A percentile compares a stretch with the other conserved stretches of the same genome.
Evolutionary conservation across 2,329 filamentous ascomycete genomes (phyloP).

Genomic region (Leptographium radiaticola): DNA sequence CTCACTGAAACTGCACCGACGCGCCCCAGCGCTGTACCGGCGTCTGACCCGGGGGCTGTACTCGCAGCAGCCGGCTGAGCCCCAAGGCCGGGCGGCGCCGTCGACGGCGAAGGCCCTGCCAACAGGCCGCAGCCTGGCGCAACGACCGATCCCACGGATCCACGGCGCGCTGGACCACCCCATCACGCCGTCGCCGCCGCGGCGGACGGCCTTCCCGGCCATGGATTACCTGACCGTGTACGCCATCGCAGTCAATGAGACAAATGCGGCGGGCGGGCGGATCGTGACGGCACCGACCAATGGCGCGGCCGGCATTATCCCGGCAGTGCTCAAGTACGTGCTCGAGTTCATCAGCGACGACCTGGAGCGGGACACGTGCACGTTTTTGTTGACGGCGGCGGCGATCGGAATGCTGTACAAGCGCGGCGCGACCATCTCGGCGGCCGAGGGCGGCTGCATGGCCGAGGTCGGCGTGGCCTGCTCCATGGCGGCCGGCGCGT

Average conservation of each 20-base stretch:
- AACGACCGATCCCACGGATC: constrained; percentile 25
- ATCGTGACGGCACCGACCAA: constrained; percentile 39
- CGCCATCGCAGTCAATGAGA: constrained; percentile 38
- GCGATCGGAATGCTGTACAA: constrained; percentile 41
- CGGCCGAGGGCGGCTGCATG: constrained; percentile 39
- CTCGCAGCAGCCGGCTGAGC: background rate
- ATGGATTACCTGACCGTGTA: constrained; percentile 39
- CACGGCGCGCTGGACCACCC: constrained; percentile 33
- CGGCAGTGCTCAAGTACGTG: constrained; percentile 35
- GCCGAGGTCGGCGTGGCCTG: constrained; percentile 39
- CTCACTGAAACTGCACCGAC: constrained; percentile 32
- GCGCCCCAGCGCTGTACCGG: constrained; percentile 31
- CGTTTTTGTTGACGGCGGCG: constrained; percentile 34
- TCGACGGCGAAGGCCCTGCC: background rate
- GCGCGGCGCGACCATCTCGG: constrained; percentile 37
- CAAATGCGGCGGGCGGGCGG: constrained; percentile 35
- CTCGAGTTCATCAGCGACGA: constrained; percentile 38
- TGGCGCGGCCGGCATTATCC: constrained; percentile 37
- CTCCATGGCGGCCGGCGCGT: constrained; percentile 37
- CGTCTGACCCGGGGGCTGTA: constrained; percentile 33
- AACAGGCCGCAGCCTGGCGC: constrained; percentile 7
- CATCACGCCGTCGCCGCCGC: constrained; percentile 29
- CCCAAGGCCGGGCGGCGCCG: background rate
- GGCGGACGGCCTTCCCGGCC: constrained; percentile 33
- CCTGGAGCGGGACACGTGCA: constrained; percentile 32